Base-by-base conservation (phyloP, 345 rosid species). In the Melastoma malabathricum region DNA sequence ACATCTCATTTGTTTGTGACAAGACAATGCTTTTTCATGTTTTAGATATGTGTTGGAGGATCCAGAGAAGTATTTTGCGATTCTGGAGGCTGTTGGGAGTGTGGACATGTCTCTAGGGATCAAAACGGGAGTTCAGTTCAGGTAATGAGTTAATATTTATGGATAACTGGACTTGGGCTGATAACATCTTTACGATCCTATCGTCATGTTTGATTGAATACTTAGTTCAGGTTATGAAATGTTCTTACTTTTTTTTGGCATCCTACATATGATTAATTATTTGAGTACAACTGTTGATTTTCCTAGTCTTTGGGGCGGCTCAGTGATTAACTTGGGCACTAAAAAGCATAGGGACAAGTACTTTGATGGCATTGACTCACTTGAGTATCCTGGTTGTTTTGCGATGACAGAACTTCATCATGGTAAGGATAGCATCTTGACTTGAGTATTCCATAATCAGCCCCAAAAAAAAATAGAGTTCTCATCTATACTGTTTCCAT, bases 341-440 rank as follows among this genome's bases (percentile, higher is more conserved):
- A 79, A 93, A 73, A 93, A 78, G 70, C 99, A 93, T 52, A 74
- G 64, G 67, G 92, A 88, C 49, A 88, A 88, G 79, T 93, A 83
- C 70, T 93, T 67, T 31, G 85, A 88, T 50, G 84, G 74, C 47
- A 85, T 88, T 52, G 99, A 85, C 70, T 79, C 68, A 61, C 43
- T 93, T 54, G 94, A 88, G 7, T 93, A 83, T 68, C 79, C 82
- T 1, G 97, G 99, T 64, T 93, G 99, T 72, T 93, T 88, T 56
- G 99, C 99, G 27, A 93, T 93, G 99, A 93, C 99, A 48, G 97
- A 93, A 67, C 86, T 93, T 15, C 97, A 93, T 72, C 97, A 93
- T 56, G 99, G 97, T 88, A 62, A 72, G 64, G 41, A 56, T 20
- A 17, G 27, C 54, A 29, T 14, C 48, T 10, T 13, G 10, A 13